These are phyloP conservation scores for Shiraia bambusicola DNA, from an alignment of 2,329 filamentous ascomycete species.

Conservation along the genomic window DNA sequence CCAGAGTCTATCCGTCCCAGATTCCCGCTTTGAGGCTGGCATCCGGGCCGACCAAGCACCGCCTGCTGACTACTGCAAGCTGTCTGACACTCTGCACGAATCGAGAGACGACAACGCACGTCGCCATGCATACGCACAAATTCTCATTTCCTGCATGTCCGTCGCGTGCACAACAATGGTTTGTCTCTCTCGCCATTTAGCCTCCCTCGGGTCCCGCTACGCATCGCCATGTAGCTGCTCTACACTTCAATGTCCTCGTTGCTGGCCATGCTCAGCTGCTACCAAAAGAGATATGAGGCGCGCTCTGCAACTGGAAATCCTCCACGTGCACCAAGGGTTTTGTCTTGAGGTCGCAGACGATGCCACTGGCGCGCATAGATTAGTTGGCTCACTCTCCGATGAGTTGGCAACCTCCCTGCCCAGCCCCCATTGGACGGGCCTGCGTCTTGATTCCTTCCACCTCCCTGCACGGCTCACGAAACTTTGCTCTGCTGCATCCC, in stretches of 20 bases:
- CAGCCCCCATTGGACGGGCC: conserved; percentile 30
- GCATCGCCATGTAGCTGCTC: conserved; percentile 11
- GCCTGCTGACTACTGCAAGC: conserved; percentile 11
- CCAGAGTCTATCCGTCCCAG: conserved; percentile 1
- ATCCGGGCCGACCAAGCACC: conserved; percentile 23
- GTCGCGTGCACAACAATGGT: conserved; percentile 26
- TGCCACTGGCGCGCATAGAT: conserved; percentile 37
- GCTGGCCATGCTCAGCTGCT: conserved; percentile 17
- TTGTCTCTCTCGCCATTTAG: conserved; percentile 10
- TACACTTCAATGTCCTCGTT: conserved; percentile 13
- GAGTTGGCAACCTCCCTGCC: conserved; percentile 37
- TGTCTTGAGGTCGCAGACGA: conserved; percentile 25
- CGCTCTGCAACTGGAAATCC: conserved; percentile 14
- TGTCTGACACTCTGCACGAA: conserved; percentile 30
- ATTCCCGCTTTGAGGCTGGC: conserved; percentile 18
- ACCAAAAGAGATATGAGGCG: conserved; percentile 17
- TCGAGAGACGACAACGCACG: conserved; percentile 36
- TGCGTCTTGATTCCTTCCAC: conserved; percentile 33
- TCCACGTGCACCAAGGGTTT: conserved; percentile 29
- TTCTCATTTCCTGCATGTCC: conserved; percentile 21
- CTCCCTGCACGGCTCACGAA: conserved; percentile 30
- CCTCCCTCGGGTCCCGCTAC: neutral
- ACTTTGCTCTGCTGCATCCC: conserved; percentile 27
- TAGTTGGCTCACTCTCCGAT: conserved; percentile 34
- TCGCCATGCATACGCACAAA: conserved; percentile 31